These are phyloP conservation scores for Protostelium mycophagum DNA, from an alignment of 78 protist genomes.

Conservation along the genomic window DNA sequence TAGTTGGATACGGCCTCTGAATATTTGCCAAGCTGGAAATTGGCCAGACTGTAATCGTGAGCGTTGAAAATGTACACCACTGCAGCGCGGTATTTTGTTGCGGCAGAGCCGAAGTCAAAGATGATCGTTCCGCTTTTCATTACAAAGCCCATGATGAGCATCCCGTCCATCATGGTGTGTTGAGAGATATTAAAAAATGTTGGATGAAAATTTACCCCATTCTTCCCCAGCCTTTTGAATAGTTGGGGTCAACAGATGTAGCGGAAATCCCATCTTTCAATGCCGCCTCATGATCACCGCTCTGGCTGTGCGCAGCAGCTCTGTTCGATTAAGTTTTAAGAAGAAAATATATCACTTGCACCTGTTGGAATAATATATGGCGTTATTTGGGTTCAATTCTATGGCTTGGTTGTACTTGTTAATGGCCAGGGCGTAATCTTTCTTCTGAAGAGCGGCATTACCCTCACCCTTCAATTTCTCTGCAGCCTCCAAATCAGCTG, in stretches of 20 bases:
- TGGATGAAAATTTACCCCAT: background rate
- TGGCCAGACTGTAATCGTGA: background rate
- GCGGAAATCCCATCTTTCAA: background rate
- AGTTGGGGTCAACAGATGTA: background rate
- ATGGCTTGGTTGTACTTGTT: background rate
- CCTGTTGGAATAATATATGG: background rate
- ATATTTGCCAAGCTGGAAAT: background rate
- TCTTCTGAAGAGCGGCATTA: background rate
- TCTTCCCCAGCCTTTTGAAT: background rate
- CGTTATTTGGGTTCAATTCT: background rate
- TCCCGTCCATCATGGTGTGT: background rate
- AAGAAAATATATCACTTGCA: background rate
- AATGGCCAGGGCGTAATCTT: background rate
- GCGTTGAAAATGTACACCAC: too few species aligned
- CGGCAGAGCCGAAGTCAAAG: too few species aligned
- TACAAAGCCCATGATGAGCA: background rate
- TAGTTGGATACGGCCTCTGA: background rate
- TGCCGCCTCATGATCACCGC: background rate
- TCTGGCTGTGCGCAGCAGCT: background rate
- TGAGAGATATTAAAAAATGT: background rate
- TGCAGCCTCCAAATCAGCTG: background rate
- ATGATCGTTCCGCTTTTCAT: too few species aligned
- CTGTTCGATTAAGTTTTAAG: background rate
- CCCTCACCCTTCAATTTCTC: background rate
- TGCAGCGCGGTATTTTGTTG: too few species aligned